These are phyloP conservation scores for Cryptococcus jaspeensis DNA, from an alignment of 1,284 basidiomycete species.

Conservation along the genomic window DNA sequence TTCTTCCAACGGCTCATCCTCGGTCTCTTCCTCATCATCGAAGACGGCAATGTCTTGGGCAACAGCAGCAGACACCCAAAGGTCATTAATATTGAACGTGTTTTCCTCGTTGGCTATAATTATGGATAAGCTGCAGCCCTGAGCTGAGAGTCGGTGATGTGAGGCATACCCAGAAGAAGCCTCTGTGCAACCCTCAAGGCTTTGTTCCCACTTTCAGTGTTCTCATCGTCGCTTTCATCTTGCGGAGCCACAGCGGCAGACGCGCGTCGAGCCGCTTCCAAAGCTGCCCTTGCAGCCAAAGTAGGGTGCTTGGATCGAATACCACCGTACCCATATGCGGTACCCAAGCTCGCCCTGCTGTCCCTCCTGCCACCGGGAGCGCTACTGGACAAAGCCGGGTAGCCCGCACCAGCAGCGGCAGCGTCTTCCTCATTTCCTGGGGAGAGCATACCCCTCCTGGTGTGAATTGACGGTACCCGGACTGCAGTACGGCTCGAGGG, in stretches of 20 bases:
- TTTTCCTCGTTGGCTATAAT: slow-evolving; percentile 51
- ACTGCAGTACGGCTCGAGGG: slow-evolving; percentile 29
- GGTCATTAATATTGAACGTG: slow-evolving; percentile 52
- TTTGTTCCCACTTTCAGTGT: slow-evolving; percentile 27
- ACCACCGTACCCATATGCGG: slow-evolving; percentile 51
- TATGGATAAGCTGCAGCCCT: not conserved
- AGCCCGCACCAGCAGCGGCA: slow-evolving; percentile 23
- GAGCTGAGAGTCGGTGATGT: slow-evolving; percentile 7
- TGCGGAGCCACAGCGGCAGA: slow-evolving; percentile 33
- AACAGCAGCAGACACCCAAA: slow-evolving; percentile 53
- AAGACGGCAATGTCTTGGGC: slow-evolving; percentile 53
- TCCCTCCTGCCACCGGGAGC: slow-evolving; percentile 28
- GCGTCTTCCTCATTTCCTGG: slow-evolving; percentile 19
- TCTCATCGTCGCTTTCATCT: slow-evolving; percentile 25
- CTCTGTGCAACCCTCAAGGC: slow-evolving; percentile 76
- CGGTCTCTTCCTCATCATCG: slow-evolving; percentile 49
- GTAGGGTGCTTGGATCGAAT: slow-evolving; percentile 52
- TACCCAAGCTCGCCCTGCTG: slow-evolving; percentile 45
- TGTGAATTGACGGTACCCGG: slow-evolving; percentile 20
- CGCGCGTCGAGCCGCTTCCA: slow-evolving; percentile 47
- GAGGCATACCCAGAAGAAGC: slow-evolving; percentile 62
- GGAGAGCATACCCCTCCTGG: slow-evolving; percentile 20
- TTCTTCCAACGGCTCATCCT: slow-evolving; percentile 22
- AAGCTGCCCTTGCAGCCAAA: slow-evolving; percentile 47
- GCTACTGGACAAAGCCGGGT: slow-evolving; percentile 20